Percentiles rank a stretch among this genome's conserved stretches.
These are phyloP conservation scores for Xylaria sp. DNA, from an alignment of 2,329 filamentous ascomycete species.

Conservation along the genomic window DNA sequence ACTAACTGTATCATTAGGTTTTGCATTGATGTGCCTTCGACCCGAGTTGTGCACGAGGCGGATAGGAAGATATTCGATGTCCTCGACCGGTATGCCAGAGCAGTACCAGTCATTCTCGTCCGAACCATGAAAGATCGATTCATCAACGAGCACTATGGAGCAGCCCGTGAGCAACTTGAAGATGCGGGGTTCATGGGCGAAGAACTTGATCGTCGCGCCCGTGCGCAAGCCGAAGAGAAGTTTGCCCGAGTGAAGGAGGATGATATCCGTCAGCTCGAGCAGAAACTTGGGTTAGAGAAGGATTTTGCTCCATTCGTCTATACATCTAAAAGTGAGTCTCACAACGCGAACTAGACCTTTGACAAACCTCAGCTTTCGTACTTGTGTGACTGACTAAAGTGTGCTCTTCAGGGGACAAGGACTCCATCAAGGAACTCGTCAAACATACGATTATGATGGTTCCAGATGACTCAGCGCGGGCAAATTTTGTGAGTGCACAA, in stretches of 20 bases:
- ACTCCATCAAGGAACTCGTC: slow-evolving; percentile 33
- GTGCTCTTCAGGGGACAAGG: slow-evolving; percentile 16
- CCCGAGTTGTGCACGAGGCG: slow-evolving; percentile 35
- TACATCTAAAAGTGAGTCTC: slow-evolving; percentile 29
- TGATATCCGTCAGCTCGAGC: slow-evolving; percentile 32
- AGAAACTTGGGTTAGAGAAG: slow-evolving; percentile 31
- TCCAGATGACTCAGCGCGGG: slow-evolving; percentile 30
- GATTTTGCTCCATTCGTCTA: slow-evolving; percentile 33
- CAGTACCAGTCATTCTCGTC: slow-evolving; percentile 35
- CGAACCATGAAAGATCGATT: slow-evolving; percentile 39
- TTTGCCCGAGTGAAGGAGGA: slow-evolving; percentile 28
- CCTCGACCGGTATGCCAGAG: slow-evolving; percentile 28
- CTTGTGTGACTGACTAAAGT: slow-evolving; percentile 6
- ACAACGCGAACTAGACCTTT: neutral
- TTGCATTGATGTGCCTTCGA: slow-evolving; percentile 36
- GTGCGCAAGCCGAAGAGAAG: slow-evolving; percentile 28
- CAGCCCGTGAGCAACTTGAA: slow-evolving; percentile 25
- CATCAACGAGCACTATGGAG: slow-evolving; percentile 34
- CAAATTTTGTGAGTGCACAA: slow-evolving; percentile 33
- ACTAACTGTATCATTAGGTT: slow-evolving; percentile 28
- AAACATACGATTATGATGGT: slow-evolving; percentile 31
- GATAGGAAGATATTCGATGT: slow-evolving; percentile 35
- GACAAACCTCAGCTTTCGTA: neutral
- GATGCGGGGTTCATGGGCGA: slow-evolving; percentile 24
- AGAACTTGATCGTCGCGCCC: slow-evolving; percentile 26